A percentile compares a stretch with the other conserved stretches of the same genome.
Conservation (phyloP, 1,284 basidiomycete species). For the Pisolithus thermaeus region DNA sequence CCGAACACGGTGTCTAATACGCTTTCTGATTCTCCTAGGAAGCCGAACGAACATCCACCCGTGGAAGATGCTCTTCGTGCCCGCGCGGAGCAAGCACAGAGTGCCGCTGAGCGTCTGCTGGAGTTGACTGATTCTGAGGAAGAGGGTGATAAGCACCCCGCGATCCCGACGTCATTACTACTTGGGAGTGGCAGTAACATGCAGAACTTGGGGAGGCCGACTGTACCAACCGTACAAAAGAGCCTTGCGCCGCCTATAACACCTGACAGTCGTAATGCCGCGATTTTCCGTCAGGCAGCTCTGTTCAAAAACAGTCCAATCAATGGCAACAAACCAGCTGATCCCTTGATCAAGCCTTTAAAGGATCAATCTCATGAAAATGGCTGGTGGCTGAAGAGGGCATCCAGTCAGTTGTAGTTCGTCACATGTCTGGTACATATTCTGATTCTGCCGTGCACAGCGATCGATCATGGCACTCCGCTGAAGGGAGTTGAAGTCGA, state of each 20-base stretch:
- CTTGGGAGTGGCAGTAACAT: slow-evolving; percentile 38
- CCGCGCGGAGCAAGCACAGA: slow-evolving; percentile 83
- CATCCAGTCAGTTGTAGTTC: slow-evolving; percentile 39
- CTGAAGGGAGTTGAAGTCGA: slow-evolving; percentile 32
- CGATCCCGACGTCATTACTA: slow-evolving; percentile 51
- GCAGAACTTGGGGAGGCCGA: slow-evolving; percentile 29
- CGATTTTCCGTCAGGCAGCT: slow-evolving; percentile 68
- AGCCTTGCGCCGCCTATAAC: slow-evolving; percentile 43
- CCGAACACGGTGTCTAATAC: slow-evolving; percentile 47
- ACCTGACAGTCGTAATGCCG: slow-evolving; percentile 51
- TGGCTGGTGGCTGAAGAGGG: slow-evolving; percentile 74
- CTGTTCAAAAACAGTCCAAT: slow-evolving; percentile 71
- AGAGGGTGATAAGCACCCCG: slow-evolving; percentile 44
- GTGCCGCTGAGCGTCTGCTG: slow-evolving; percentile 75
- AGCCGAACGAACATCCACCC: slow-evolving; percentile 43
- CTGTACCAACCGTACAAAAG: slow-evolving; percentile 22
- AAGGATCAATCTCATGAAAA: slow-evolving; percentile 56
- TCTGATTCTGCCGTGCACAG: slow-evolving; percentile 31
- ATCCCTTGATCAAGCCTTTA: slow-evolving; percentile 61
- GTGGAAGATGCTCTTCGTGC: slow-evolving; percentile 81
- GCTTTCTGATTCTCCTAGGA: slow-evolving; percentile 47
- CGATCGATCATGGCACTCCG: slow-evolving; percentile 43
- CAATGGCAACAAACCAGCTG: slow-evolving; percentile 39
- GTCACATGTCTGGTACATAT: slow-evolving; percentile 3
- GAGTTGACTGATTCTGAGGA: slow-evolving; percentile 76